phyloP scores from a whole-genome alignment of 129 eudicot species.

The Chrysanthemum lavandulifolium region DNA sequence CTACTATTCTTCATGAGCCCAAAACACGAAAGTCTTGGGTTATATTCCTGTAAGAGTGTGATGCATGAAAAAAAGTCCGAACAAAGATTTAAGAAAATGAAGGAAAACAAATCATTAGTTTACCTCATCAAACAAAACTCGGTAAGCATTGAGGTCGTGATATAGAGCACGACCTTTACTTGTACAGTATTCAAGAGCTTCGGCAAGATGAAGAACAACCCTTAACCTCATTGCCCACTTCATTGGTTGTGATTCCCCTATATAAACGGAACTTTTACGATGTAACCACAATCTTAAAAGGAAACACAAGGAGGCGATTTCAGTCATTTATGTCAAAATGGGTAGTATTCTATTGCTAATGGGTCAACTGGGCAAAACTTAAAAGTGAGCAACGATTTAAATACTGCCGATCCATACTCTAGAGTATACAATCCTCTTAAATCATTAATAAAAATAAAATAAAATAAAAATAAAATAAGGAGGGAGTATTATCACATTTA shows the following conservation, averaged over 20 bases:
- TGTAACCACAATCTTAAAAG: slow-evolving; percentile 3
- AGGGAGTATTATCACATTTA: no score
- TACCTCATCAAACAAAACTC: slow-evolving; percentile 70
- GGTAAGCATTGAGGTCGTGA: slow-evolving; percentile 68
- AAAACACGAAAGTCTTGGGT: slow-evolving; percentile 73
- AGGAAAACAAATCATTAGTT: neutral
- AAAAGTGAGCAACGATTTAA: neutral
- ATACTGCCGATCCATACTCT: no score
- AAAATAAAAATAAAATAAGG: no score
- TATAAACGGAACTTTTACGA: slow-evolving; percentile 5
- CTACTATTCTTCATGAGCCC: slow-evolving; percentile 70
- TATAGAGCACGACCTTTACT: slow-evolving; percentile 67
- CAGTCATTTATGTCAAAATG: slow-evolving; percentile 3
- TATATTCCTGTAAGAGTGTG: slow-evolving; percentile 46
- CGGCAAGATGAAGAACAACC: slow-evolving; percentile 61
- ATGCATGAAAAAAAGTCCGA: slow-evolving; percentile 10
- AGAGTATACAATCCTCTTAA: no score
- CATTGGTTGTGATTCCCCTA: slow-evolving; percentile 74
- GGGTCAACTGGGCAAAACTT: neutral
- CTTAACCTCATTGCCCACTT: slow-evolving; percentile 78
- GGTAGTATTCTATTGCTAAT: neutral
- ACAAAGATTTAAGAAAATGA: neutral
- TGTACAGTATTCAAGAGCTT: slow-evolving; percentile 68
- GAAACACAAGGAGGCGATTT: slow-evolving; percentile 4
- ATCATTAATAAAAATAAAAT: no score